These are phyloP conservation scores for Clarireedia hainanense DNA, from an alignment of 2,329 filamentous ascomycete genomes.

Conservation along the genomic window DNA sequence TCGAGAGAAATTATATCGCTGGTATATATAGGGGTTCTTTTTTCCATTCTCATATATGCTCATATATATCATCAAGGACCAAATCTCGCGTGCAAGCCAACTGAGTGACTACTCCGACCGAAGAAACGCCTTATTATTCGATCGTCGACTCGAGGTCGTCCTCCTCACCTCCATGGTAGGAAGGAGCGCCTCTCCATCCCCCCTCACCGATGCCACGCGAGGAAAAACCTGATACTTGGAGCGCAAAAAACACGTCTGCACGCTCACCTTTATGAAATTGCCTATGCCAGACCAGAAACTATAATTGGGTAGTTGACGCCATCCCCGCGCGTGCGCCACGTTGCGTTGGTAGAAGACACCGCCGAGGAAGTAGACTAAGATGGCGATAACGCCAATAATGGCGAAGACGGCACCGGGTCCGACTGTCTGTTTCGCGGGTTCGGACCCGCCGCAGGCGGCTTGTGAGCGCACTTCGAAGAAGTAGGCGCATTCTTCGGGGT, in stretches of 20 bases:
- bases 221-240: slow-evolving; percentile 22
- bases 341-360: slow-evolving; percentile 94
- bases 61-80: too few species aligned
- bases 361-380: slow-evolving; percentile 83
- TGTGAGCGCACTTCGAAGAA: slow-evolving; percentile 87
- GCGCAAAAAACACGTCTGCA: slow-evolving; percentile 24
- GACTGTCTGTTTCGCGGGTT: slow-evolving; percentile 64
- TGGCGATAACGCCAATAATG: slow-evolving; percentile 69
- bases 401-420: slow-evolving; percentile 73
- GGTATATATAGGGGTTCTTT: background rate
- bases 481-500: slow-evolving; percentile 87
- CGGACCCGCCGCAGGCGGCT: slow-evolving; percentile 65
- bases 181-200: slow-evolving; percentile 23
- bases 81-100: too few species aligned
- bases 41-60: background rate
- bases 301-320: slow-evolving; percentile 94
- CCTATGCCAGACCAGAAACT: slow-evolving; percentile 84
- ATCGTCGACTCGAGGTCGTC: slow-evolving; percentile 12
- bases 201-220: slow-evolving; percentile 24
- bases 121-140: slow-evolving; percentile 16
- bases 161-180: slow-evolving; percentile 28
- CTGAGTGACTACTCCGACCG: slow-evolving; percentile 18
- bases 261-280: slow-evolving; percentile 69
- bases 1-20: background rate
- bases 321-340: slow-evolving; percentile 87